Base-by-base conservation (phyloP, 2,329 filamentous ascomycete genomes). In the Cladosporium oxysporum region DNA sequence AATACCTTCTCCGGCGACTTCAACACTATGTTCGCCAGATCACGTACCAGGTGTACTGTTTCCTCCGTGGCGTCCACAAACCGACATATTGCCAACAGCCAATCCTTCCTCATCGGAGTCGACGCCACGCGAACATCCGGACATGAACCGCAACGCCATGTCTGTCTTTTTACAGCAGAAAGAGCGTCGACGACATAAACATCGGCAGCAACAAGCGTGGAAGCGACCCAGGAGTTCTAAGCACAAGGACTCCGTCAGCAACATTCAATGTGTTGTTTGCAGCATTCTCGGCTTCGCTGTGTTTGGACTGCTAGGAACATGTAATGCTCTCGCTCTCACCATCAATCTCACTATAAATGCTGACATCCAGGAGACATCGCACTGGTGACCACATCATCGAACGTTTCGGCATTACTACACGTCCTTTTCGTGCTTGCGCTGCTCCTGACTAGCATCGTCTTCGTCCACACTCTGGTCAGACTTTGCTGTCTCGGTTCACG, bases 381-480 rank as follows among this genome's bases (percentile, higher is more conserved):
- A 5, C 84, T 96, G 53, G 86, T 88, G 23, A 82, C 93, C 53
- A 89, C 89, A 3, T 83, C 87, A 67, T 85, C 85, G 49, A 83
- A 87, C 67, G 81, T 85, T 60, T 86, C 85, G 50, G 87, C 87
- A 75, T 90, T 92, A 77, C 89, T 96, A 73, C 91, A 92, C 72
- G 87, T 96, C 66, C 82, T 96, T 62, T 84, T 96, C 67, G 89
- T 96, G 65, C 83, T 97, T 62, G 83, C 93, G 69, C 89, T 96
- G 66, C 79, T 96, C 61, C 81, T 89, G 62, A 85, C 89, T 37
- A 88, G 90, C 1, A 87, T 94, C 70, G 88, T 96, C 79, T 95
- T 96, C 82, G 90, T 88, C 73, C 91, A 96, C 78, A 87, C 88
- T 50, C 80, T 95, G 18, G 85, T 95, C 66, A 88, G 91, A 21